Percentiles rank a stretch among this genome's conserved stretches.
Conservation (phyloP, 306 rosid species). For the Cicer yamashitae region DNA sequence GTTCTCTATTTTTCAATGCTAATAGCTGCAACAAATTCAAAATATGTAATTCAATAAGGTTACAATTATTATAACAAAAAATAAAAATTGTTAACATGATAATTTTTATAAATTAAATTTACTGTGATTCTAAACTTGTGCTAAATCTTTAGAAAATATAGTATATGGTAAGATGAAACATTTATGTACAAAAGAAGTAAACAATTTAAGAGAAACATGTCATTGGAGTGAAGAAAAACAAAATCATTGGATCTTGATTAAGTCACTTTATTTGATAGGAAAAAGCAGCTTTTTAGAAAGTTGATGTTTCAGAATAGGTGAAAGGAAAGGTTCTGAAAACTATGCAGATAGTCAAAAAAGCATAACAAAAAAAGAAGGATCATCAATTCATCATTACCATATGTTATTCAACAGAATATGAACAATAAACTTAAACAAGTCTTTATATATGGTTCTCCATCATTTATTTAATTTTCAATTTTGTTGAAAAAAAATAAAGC, state of each 20-base stretch:
- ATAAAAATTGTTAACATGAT: too few species aligned
- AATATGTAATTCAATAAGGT: conserved; percentile 27
- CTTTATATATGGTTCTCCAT: conserved; percentile 5
- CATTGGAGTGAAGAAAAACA: conserved; percentile 47
- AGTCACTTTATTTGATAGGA: conserved; percentile 38
- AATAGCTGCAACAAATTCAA: conserved; percentile 59
- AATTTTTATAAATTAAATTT: too few species aligned
- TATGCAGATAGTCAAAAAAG: conserved; percentile 49
- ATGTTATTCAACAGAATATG: conserved; percentile 42
- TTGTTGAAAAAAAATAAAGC: neutral
- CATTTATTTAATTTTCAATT: neutral
- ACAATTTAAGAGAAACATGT: conserved; percentile 34
- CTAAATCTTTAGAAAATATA: neutral
- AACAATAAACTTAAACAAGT: conserved; percentile 21
- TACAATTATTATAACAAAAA: neutral
- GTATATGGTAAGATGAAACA: conserved; percentile 2
- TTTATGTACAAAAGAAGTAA: neutral
- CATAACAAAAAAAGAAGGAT: conserved; percentile 37
- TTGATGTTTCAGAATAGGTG: conserved; percentile 45
- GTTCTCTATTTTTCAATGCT: conserved; percentile 92
- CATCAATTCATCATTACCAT: conserved; percentile 52
- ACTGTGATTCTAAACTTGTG: too few species aligned
- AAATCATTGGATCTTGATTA: conserved; percentile 57
- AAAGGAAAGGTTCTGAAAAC: conserved; percentile 50
- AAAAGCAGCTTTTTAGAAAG: conserved; percentile 51